Evolutionary conservation across 192 early-diverging fungal species (phyloP), one percentile per base, ranked within the genome.

Genomic region (Coemansia javaensis): DNA sequence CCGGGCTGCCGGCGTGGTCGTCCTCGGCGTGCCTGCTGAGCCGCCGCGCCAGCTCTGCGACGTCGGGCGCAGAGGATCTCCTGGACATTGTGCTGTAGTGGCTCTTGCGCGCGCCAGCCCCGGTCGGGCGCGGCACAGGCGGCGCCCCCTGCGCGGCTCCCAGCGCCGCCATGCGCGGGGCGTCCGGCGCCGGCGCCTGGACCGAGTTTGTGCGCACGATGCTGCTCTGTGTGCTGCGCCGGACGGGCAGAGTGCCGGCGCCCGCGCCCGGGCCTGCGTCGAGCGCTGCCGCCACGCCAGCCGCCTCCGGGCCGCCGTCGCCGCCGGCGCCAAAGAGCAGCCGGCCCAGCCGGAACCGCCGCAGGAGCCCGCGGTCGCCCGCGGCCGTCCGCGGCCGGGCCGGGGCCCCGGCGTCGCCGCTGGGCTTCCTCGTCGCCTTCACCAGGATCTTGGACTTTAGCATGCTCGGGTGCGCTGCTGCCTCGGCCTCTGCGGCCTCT

Each of bases 1-100:
- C 40, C 7, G 12, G 10, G 0, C 23, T 5, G 14, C 21, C 23
- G 10, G 22, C 20, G 13, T 22, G 16, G 40, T 33, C 32, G 5
- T 42, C 40, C 32, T 52, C 50, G 1, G 34, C 23, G 20, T 52
- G 50, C 27, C 50, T 41, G 17, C 70, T 66, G 30, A 58, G 58
- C 13, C 59, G 33, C 12, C 42, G 59, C 16, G 40, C 42, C 40
- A 56, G 20, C 25, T 74, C 63, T 0, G 42, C 36, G 12, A 62
- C 50, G 27, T 74, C 70, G 4, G 70, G 70, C n/a, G 70, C 70
- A 8, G 70, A 74, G 10, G 63, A 66, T 32, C 70, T 35, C 17
- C 63, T 44, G 24, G 70, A 63, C 44, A 66, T 31, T 13, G 59
- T 18, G 42, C 70, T 73, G 38, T 61, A 63, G 50, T 46, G 63